Percentiles rank a stretch among this genome's conserved stretches.
Conservation (phyloP, 257 asterid species). For the Nicotiana benthamiana region DNA sequence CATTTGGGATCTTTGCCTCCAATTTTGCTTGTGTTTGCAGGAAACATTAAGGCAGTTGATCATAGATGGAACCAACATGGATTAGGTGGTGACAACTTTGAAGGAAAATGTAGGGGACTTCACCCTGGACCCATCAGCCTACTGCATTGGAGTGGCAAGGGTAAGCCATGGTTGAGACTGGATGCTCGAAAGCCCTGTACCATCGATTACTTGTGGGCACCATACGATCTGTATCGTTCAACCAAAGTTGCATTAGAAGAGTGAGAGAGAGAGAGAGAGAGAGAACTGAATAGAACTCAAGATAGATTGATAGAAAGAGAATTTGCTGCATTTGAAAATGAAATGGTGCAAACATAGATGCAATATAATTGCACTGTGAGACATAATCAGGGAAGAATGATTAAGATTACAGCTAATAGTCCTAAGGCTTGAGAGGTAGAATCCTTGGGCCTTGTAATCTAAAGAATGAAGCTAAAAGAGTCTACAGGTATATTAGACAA, state of each 20-base stretch:
- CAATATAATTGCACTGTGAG: neutral
- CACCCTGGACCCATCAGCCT: constrained; percentile 90
- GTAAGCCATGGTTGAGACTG: constrained; percentile 82
- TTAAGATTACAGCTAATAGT: neutral
- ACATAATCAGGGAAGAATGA: neutral
- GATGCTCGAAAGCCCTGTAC: constrained; percentile 71
- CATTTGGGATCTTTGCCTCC: constrained; percentile 77
- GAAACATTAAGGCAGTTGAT: constrained; percentile 54
- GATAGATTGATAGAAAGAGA: neutral
- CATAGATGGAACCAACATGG: constrained; percentile 91
- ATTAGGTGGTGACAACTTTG: constrained; percentile 73
- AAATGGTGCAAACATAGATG: neutral
- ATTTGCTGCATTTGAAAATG: neutral
- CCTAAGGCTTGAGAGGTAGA: neutral
- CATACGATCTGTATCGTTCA: constrained; percentile 59
- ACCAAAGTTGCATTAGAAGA: constrained; percentile 58
- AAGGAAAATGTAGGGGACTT: constrained; percentile 69
- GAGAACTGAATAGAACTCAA: neutral
- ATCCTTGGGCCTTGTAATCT: constrained; percentile 1
- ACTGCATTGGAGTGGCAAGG: constrained; percentile 93
- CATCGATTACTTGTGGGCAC: constrained; percentile 76
- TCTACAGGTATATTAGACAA: neutral
- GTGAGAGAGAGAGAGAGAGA: constrained; percentile 3
- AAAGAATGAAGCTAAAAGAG: neutral
- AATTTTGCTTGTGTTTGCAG: constrained; percentile 63